phyloP scores from a whole-genome alignment of 2,329 filamentous ascomycete species.

The Botryotinia globosa region DNA sequence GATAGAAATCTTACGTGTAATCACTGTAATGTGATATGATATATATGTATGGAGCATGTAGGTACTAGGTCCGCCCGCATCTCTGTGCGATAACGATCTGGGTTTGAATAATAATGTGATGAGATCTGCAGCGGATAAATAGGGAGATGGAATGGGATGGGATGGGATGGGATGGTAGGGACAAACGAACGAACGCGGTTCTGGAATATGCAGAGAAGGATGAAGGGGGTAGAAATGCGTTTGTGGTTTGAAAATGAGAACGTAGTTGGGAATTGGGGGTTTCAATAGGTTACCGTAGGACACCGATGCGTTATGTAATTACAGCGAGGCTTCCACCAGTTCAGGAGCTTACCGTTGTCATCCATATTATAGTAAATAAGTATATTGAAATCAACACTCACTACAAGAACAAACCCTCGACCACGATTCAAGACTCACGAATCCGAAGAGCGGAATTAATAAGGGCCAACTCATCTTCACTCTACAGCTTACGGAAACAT shows the following conservation, averaged over 20 bases:
- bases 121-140: slow-evolving; percentile 17
- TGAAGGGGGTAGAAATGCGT: background rate
- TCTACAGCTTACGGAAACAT: background rate
- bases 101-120: background rate
- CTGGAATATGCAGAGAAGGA: slow-evolving; percentile 21
- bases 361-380: background rate
- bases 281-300: slow-evolving; percentile 2
- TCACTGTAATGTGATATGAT: background rate
- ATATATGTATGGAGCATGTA: background rate
- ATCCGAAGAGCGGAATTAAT: background rate
- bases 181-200: slow-evolving; percentile 11
- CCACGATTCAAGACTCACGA: background rate
- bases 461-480: background rate
- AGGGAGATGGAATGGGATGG: no score
- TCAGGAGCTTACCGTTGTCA: background rate
- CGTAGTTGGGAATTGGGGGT: background rate
- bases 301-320: background rate
- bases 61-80: no score
- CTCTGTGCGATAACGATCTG: background rate
- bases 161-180: no score
- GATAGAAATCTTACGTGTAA: background rate
- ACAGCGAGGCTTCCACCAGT: background rate
- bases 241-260: background rate
- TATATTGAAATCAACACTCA: background rate
- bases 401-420: background rate